Base-by-base conservation (phyloP, 768 basidiomycete genomes). In the Boletales sp. region DNA sequence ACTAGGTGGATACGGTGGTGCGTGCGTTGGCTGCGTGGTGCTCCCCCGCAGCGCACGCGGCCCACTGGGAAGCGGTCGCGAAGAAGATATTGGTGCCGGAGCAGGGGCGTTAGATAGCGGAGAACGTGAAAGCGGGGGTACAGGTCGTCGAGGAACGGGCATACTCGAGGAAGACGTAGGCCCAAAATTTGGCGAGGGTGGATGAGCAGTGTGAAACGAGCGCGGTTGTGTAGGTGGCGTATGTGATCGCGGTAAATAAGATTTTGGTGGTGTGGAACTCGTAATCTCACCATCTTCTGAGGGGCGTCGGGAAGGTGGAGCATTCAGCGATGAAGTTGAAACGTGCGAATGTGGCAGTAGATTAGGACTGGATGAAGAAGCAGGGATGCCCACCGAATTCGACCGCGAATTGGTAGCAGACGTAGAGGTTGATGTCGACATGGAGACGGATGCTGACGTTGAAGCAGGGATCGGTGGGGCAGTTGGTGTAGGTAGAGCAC, bases 241-340 rank as follows among this genome's bases (percentile, higher is more conserved):
- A 49, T 75, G 69, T 34, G 72, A 69, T n/a, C 67, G 72, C 0
- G 72, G 72, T 10, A 69, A 57, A 48, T 69, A 69, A 1, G 59
- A 53, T 51, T 70, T 71, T 28, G 61, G 65, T n/a, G 66, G 67
- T 8, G 67, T 67, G n/a, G 67, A 63, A 37, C 60, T 74, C 0
- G 59, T 59, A 48, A 81, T 80, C 60, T 81, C 80, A 5, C 79
- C 79, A 37, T 81, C 80, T 59, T 81, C 80, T 6, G 76, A 72
- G 0, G 64, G 59, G 9, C 66, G 63, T n/a, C 64, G 64, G 8
- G 68, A 51, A 39, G 53, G 19, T 36, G 55, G 48, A 9, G 55
- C 33, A 15, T 17, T 57, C 13, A 57, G 54, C 31, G 56, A 53
- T 32, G 48, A 37, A 30, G 49, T 19, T 8, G 41, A 15, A 5